Base-by-base conservation (phyloP, 2,329 filamentous ascomycete species). In the Claviceps sorghi region DNA sequence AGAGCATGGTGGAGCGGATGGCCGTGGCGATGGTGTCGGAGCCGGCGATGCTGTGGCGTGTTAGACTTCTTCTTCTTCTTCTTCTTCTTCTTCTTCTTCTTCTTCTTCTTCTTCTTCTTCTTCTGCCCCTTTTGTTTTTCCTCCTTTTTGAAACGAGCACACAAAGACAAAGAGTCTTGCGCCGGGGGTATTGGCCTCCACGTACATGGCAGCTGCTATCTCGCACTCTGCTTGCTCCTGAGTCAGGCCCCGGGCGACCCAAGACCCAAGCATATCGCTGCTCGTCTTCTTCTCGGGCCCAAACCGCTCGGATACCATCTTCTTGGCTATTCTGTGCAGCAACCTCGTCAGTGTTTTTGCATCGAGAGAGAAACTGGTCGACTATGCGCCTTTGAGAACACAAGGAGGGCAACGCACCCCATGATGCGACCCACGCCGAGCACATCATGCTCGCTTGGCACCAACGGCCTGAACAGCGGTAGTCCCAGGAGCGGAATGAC, bases 1-100 rank as follows among this genome's bases (percentile, higher is more conserved):
- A 70, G 30, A 80, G 68, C 51, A 81, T 56, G 1, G 71, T 77
- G 30, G 71, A 67, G 2, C 78, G 72, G 17, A 82, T 70, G 2
- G 72, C 71, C 0, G 74, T 76, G 0, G 78, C 75, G 0, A 77
- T 78, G 3, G 76, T 79, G 55, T 82, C 78, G 0, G 76, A 76
- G 6, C 78, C 79, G 4, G 50, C 52, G 22, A 54, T 72, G 30
- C 45, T 47, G n/a, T 30, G 3, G 7, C 5, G 43, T 45, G 43
- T 45, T 45, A 45, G 43, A 6, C 19, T 15, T 26, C 21, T 44
- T 22, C 22, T 44, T 19, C n/a, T 9, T 43, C 19, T 41, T 19
- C 10, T 13, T n/a, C n/a, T 43, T 19, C 11, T 43, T 7, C n/a
- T 26, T 43, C 4, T 11, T n/a, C 19, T 15, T 26, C 21, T 44